Conservation (phyloP, 2,329 filamentous ascomycete genomes). For the Botrytis fragariae region DNA sequence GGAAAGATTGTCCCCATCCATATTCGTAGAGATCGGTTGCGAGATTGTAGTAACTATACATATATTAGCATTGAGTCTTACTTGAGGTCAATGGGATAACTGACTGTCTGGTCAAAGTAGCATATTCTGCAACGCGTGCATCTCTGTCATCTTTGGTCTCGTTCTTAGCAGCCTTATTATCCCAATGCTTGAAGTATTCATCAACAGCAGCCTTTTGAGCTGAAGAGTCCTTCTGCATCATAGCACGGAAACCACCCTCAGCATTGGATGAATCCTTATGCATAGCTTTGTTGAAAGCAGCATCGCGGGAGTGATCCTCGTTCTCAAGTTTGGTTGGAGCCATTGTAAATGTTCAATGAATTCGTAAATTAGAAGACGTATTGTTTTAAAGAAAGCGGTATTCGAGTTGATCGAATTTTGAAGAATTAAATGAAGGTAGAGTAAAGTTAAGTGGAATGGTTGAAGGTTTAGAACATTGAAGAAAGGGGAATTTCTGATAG, state of each 20-base stretch:
- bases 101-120: conserved; percentile 87
- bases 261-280: conserved; percentile 68
- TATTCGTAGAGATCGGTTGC: conserved; percentile 97
- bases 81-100: conserved; percentile 38
- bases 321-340: conserved; percentile 20
- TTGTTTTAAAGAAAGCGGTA: conserved; percentile 5
- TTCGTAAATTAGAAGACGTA: conserved; percentile 13
- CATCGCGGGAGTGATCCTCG: conserved; percentile 85
- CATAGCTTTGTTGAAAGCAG: conserved; percentile 83
- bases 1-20: conserved; percentile 94
- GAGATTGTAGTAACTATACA: conserved; percentile 83
- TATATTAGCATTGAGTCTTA: conserved; percentile 24
- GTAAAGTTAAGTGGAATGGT: not conserved
- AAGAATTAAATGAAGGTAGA: conserved; percentile 13
- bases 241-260: conserved; percentile 72
- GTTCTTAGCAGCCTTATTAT: conserved; percentile 72
- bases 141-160: conserved; percentile 83
- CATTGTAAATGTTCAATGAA: conserved; percentile 17
- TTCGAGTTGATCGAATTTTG: conserved; percentile 24
- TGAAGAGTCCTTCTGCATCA: conserved; percentile 75
- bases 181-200: conserved; percentile 97
- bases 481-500: conserved; percentile 19
- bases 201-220: conserved; percentile 80
- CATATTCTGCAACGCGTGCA: conserved; percentile 65
- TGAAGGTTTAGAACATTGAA: not conserved